Evolutionary conservation across 352 stramenopile species (phyloP).

Genomic region (Globisporangium mamillatum): DNA sequence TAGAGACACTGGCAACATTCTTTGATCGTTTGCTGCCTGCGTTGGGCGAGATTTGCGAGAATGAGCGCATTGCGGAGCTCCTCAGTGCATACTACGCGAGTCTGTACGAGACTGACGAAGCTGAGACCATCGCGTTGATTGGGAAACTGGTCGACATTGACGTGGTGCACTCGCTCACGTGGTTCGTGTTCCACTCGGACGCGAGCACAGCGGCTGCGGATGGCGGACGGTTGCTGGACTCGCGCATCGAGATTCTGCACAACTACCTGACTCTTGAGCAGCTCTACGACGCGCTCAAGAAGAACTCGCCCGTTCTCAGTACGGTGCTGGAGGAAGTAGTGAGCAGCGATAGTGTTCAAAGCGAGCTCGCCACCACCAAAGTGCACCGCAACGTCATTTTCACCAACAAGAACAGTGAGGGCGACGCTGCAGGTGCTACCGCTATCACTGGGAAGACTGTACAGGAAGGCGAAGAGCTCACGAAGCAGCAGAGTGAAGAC

Average conservation of each 20-base stretch:
- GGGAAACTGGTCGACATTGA: conserved; percentile 63
- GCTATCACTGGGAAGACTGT: background rate
- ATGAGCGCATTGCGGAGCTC: conserved; percentile 32
- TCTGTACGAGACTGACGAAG: conserved; percentile 24
- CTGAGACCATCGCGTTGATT: conserved; percentile 32
- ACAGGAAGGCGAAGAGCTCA: conserved; percentile 1
- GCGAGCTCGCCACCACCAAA: background rate
- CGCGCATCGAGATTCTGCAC: conserved; percentile 28
- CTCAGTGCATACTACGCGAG: conserved; percentile 43
- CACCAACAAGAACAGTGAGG: conserved; percentile 29
- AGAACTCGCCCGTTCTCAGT: conserved; percentile 13
- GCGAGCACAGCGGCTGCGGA: conserved; percentile 16
- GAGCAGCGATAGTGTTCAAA: conserved; percentile 10
- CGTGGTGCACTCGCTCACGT: conserved; percentile 69
- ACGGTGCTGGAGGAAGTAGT: conserved; percentile 11
- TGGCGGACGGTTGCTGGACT: conserved; percentile 27
- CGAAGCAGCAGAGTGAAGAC: conserved; percentile 12
- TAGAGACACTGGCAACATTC: conserved; percentile 25
- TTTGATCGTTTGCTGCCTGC: conserved; percentile 49
- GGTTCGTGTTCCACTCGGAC: conserved; percentile 63
- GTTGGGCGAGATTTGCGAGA: conserved; percentile 59
- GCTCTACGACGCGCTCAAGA: conserved; percentile 41
- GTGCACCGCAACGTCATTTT: conserved; percentile 40
- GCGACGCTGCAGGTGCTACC: background rate
- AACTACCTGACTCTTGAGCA: conserved; percentile 47